Percentiles rank a stretch among this genome's conserved stretches.
These are phyloP conservation scores for Cercospora berteroae DNA, from an alignment of 2,329 filamentous ascomycete genomes.

Conservation along the genomic window DNA sequence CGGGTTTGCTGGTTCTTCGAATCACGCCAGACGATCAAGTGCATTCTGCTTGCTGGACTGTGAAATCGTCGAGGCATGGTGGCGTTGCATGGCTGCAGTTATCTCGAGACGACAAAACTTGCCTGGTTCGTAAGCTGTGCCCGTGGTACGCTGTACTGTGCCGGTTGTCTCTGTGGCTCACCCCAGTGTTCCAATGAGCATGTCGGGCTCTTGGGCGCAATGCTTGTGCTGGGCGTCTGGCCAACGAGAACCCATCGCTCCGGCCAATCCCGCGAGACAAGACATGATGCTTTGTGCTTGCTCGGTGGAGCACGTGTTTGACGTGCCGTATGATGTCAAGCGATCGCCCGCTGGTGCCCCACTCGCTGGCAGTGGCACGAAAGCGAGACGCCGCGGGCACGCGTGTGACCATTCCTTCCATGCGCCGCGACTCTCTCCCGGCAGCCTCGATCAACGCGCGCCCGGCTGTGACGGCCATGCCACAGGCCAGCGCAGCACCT, in stretches of 20 bases:
- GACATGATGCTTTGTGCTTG: slow-evolving; percentile 12
- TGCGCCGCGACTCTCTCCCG: not conserved
- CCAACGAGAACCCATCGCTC: not conserved
- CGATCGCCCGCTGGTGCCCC: not conserved
- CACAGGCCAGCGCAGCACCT: not conserved
- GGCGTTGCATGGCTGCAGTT: not conserved
- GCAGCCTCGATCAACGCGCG: not conserved
- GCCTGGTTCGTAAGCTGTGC: not conserved
- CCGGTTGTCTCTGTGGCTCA: not conserved
- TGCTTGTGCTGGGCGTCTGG: not conserved
- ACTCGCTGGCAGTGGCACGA: not conserved
- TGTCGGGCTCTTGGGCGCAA: not conserved
- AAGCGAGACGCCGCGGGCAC: not conserved
- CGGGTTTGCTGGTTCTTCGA: not conserved
- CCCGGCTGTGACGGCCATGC: not conserved
- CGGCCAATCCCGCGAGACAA: not conserved
- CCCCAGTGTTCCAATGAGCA: not conserved
- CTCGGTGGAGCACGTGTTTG: slow-evolving; percentile 7
- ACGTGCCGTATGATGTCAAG: slow-evolving; percentile 8
- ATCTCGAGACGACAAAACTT: not conserved
- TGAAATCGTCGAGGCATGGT: not conserved
- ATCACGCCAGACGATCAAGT: not conserved
- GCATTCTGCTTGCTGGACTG: not conserved
- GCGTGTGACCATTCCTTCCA: slow-evolving; percentile 2
- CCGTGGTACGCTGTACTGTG: not conserved